phyloP scores from a whole-genome alignment of 768 basidiomycete species.

The Trametes meyenii region DNA sequence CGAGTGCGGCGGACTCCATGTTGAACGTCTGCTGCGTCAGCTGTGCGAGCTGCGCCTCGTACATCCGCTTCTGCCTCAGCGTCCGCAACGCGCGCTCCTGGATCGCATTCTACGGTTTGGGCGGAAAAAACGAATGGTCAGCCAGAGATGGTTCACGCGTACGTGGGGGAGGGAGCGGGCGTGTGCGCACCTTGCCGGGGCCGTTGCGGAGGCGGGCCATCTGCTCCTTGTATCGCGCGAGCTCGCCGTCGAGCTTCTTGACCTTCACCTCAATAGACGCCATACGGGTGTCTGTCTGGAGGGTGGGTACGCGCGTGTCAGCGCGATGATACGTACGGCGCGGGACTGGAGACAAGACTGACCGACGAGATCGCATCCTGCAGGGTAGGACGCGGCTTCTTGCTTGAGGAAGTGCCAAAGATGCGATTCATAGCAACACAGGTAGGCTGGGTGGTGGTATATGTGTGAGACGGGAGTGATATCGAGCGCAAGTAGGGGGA shows the following conservation, averaged over 20 bases:
- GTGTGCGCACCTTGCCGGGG: slow-evolving; percentile 80
- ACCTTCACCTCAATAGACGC: slow-evolving; percentile 95
- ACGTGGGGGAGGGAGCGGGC: neutral
- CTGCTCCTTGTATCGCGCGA: slow-evolving; percentile 91
- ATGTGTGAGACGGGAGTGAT: neutral
- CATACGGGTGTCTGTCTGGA: slow-evolving; percentile 84
- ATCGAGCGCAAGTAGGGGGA: neutral
- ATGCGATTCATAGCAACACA: slow-evolving; percentile 71
- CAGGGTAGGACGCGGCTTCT: slow-evolving; percentile 84
- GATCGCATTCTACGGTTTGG: slow-evolving; percentile 68
- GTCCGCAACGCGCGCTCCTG: slow-evolving; percentile 93
- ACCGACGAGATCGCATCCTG: slow-evolving; percentile 94
- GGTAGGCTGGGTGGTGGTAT: neutral
- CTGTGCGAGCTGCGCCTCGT: slow-evolving; percentile 89
- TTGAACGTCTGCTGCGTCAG: slow-evolving; percentile 96
- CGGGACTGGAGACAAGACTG: slow-evolving; percentile 31
- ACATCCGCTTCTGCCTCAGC: slow-evolving; percentile 95
- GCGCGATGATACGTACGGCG: neutral
- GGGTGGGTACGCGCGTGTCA: slow-evolving; percentile 4
- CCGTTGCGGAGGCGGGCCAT: slow-evolving; percentile 93
- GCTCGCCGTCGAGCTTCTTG: slow-evolving; percentile 93
- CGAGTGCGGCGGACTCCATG: slow-evolving; percentile 94
- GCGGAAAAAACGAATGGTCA: neutral
- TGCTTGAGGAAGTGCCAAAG: slow-evolving; percentile 72
- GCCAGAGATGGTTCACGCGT: too few species aligned